Conservation (phyloP, 805 yeast species). For the Saccharomyces kudriavzevii region DNA sequence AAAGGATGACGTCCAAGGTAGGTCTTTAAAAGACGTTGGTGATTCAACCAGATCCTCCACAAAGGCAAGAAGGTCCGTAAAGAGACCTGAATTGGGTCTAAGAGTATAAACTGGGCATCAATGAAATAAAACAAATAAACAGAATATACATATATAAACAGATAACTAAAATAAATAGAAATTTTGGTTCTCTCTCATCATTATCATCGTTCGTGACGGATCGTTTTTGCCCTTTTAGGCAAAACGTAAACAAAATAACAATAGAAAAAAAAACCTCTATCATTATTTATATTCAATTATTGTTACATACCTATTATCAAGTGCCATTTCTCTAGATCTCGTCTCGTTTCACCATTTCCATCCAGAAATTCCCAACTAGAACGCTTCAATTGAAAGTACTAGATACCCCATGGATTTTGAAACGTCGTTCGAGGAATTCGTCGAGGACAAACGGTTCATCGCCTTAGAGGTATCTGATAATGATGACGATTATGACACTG, state of each 20-base stretch:
- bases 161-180: slow-evolving; percentile 4
- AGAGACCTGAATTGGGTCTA: slow-evolving; percentile 48
- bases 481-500: slow-evolving; percentile 19
- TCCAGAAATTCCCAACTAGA: not conserved
- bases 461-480: slow-evolving; percentile 29
- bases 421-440: slow-evolving; percentile 22
- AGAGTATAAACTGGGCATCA: slow-evolving; percentile 24
- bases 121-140: not conserved
- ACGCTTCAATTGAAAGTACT: not conserved
- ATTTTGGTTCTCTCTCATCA: not conserved
- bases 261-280: not conserved
- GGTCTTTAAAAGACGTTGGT: slow-evolving; percentile 58
- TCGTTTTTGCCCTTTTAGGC: not conserved
- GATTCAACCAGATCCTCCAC: slow-evolving; percentile 37
- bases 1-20: slow-evolving; percentile 78
- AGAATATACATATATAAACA: slow-evolving; percentile 3
- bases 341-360: not conserved
- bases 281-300: slow-evolving; percentile 9
- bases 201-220: not conserved
- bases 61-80: slow-evolving; percentile 35
- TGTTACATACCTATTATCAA: slow-evolving; percentile 28
- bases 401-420: slow-evolving; percentile 16
- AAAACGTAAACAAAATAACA: not conserved
- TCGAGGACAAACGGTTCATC: slow-evolving; percentile 22
- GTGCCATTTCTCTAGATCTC: slow-evolving; percentile 22